phyloP scores from a whole-genome alignment of 2,329 filamentous ascomycete species.

The Fusarium nelsonii region DNA sequence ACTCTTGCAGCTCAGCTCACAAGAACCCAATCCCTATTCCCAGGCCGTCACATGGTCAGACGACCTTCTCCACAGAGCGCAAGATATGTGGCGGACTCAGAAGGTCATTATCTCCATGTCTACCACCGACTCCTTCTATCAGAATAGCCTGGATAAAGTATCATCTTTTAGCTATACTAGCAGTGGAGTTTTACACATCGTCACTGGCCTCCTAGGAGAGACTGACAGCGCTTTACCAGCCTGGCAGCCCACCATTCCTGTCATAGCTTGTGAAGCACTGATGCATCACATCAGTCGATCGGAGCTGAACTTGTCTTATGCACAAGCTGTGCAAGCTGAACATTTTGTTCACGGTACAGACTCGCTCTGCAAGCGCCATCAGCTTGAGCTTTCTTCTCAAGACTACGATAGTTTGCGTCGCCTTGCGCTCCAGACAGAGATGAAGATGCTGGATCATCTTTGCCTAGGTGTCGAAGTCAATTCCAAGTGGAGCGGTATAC shows the following conservation, averaged over 20 bases:
- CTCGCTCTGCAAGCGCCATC: not conserved
- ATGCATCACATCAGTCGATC: not conserved
- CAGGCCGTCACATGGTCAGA: not conserved
- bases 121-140: constrained; percentile 1
- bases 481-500: not conserved
- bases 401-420: not conserved
- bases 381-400: constrained; percentile 1
- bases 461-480: not conserved
- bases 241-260: not conserved
- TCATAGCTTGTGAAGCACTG: not conserved
- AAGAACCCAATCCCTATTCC: not conserved
- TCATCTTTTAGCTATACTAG: not conserved
- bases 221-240: not conserved
- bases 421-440: not conserved
- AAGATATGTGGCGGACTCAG: not conserved
- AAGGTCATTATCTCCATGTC: not conserved
- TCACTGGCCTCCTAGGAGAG: not conserved
- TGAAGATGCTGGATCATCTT: not conserved
- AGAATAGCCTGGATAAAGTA: not conserved
- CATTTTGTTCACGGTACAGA: not conserved
- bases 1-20: not conserved
- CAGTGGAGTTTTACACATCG: not conserved
- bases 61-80: not conserved
- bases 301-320: not conserved
- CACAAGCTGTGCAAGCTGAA: constrained; percentile 6